Base-by-base conservation (phyloP, 345 rosid genomes). In the Cardamine chenopodiifolia region DNA sequence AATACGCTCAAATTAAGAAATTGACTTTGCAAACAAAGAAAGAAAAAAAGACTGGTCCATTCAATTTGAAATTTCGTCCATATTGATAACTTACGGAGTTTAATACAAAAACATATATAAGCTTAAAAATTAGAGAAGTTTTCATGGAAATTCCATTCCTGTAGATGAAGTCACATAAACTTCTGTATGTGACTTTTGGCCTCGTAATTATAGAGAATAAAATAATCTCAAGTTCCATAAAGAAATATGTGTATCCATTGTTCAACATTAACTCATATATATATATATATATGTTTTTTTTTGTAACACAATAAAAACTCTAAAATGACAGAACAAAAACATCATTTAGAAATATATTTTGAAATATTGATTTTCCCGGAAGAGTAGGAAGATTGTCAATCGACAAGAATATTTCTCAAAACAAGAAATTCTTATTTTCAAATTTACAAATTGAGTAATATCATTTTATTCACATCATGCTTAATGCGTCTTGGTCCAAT, bases 361-460 rank as follows among this genome's bases (percentile, higher is more conserved):
- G 4, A n/a, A 52, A 15, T 31, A 29, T 8, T 29, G 8, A 8
- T n/a, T 31, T 56, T 31, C 35, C 2, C 13, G 1, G 39, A 26
- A 15, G 35, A 26, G 19, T 55, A 26, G 5, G 5, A 25, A 25
- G 18, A 25, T 13, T 25, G 5, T 55, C 10, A 15, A 25, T 25
- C 10, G 8, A n/a, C 40, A 56, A 56, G 3, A 56, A 56, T 56
- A 56, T 4, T 55, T 56, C 61, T 28, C 22, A n/a, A 28, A 29
- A 56, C 13, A 7, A 56, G 23, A 55, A 55, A 8, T 57, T 13
- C 1, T 28, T 55, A 57, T 29, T 29, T 55, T 57, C 37, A 31
- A 57, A n/a, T 8, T 57, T 57, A 57, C 40, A 57, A 55, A 14
- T 56, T n/a, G 62, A 56, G 62, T 50, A 28, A 29, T 29, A 29